phyloP scores from a whole-genome alignment of 805 yeast species.

The Torulaspora maleeae region DNA sequence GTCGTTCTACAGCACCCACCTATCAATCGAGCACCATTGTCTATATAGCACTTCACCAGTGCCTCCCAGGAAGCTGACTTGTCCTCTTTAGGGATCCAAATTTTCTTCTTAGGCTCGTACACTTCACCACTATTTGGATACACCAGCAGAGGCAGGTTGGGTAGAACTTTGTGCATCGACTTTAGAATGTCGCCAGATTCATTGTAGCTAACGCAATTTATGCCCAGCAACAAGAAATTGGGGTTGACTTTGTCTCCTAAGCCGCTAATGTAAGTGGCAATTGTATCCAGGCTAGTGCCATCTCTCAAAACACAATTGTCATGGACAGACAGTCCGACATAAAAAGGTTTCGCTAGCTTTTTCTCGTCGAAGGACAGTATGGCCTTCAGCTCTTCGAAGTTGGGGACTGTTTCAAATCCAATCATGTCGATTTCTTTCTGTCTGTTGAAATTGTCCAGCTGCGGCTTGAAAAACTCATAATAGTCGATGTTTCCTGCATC shows the following conservation, averaged over 20 bases:
- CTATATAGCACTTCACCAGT: constrained; percentile 40
- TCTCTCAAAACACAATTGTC: constrained; percentile 43
- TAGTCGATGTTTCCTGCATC: constrained; percentile 29
- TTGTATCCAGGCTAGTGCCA: constrained; percentile 42
- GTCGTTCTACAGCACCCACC: constrained; percentile 79
- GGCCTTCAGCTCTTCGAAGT: constrained; percentile 50
- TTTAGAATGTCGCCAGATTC: constrained; percentile 41
- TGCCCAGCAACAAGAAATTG: constrained; percentile 51
- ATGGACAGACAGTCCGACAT: constrained; percentile 42
- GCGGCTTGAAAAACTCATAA: constrained; percentile 33
- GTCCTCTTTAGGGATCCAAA: constrained; percentile 36
- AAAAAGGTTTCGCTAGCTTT: constrained; percentile 42
- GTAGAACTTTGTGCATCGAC: constrained; percentile 18
- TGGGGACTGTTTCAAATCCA: constrained; percentile 75
- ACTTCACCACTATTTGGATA: constrained; percentile 79
- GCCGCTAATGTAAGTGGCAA: constrained; percentile 26
- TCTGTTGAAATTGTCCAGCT: constrained; percentile 48
- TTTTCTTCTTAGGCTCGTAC: constrained; percentile 47
- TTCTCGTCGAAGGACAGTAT: constrained; percentile 40
- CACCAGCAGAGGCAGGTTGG: constrained; percentile 42
- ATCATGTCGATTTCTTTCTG: constrained; percentile 48
- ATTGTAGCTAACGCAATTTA: constrained; percentile 58
- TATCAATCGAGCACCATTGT: constrained; percentile 44
- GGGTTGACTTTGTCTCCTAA: constrained; percentile 21
- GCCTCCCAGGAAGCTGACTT: constrained; percentile 35